A percentile compares a stretch with the other conserved stretches of the same genome.
phyloP scores from a whole-genome alignment of 345 rosid species.

The Bretschneidera sinensis region DNA sequence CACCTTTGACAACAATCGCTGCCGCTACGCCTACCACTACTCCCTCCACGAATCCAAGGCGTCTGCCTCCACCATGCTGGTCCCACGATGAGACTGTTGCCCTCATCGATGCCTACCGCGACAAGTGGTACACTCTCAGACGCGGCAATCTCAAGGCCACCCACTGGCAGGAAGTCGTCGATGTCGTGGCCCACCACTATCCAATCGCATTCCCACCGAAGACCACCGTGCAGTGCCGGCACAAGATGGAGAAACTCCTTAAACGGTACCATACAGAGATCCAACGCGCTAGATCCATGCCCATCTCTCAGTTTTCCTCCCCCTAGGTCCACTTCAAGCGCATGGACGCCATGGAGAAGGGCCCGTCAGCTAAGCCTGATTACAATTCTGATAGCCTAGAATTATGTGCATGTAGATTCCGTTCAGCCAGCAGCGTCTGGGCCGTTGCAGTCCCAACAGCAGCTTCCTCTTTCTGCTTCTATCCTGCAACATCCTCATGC shows the following conservation, averaged over 20 bases:
- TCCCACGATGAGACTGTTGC: conserved; percentile 82
- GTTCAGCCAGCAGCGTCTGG: too few species aligned
- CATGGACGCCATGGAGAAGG: conserved; percentile 89
- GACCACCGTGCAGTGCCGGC: conserved; percentile 91
- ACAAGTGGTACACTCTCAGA: conserved; percentile 84
- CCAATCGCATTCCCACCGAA: conserved; percentile 61
- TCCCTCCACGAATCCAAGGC: conserved; percentile 49
- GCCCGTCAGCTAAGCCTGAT: conserved; percentile 33
- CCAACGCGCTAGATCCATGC: conserved; percentile 84
- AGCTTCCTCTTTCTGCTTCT: too few species aligned
- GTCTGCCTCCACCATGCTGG: conserved; percentile 97
- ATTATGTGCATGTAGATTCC: too few species aligned
- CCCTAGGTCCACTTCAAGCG: conserved; percentile 85
- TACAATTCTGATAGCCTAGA: conserved; percentile 33
- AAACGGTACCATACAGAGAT: conserved; percentile 85
- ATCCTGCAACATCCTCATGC: too few species aligned
- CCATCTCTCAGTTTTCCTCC: conserved; percentile 64
- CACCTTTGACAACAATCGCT: conserved; percentile 19
- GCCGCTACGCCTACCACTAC: conserved; percentile 17
- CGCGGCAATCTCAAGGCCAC: conserved; percentile 89
- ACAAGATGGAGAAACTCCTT: conserved; percentile 97
- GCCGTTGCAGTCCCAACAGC: too few species aligned
- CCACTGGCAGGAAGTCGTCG: conserved; percentile 96
- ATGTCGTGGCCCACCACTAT: conserved; percentile 47
- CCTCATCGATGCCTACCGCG: conserved; percentile 75